Evolutionary conservation across 805 yeast genomes (phyloP), one percentile per base, ranked within the genome.

Genomic region (Suhomyces kilbournensis): DNA sequence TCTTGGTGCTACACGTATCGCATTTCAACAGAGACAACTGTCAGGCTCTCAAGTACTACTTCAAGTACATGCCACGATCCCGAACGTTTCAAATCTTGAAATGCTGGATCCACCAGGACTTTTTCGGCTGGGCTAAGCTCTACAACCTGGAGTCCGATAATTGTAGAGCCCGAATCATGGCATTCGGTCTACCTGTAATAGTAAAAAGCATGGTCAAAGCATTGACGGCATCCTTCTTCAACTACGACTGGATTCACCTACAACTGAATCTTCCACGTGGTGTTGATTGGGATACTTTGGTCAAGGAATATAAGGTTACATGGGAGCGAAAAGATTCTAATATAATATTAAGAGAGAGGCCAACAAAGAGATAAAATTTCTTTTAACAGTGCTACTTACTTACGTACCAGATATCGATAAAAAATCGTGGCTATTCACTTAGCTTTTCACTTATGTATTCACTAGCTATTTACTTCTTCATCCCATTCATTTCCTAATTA

Each of bases 1-100:
- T 80, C 15, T 61, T 78, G 47, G 70, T 73, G 2, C 63, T 83
- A 10, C 87, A 84, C 59, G 54, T 69, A 8, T 51, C 74, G 0
- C 83, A 80, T 63, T 70, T 70, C 55, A 71, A 66, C 56, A 56
- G 63, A 17, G 70, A 72, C 17, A 55, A 60, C 25, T 59, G 68
- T 43, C 54, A 56, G 15, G 75, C 81, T 1, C 53, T 77, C 5
- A 56, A 58, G 17, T 48, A 70, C 14, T 70, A 64, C 54, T 65
- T 59, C 55, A 51, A 62, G 53, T 64, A 70, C 52, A 55, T 70
- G n/a, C 49, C 50, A 5, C 28, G 42, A 8, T 15, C 44, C 0
- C 22, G 45, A 25, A 42, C 49, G 20, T 40, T 44, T 9, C 25
- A 10, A 3, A 38, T 53, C 3, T 51, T 73, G 8, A 53, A 52